phyloP scores from a whole-genome alignment of 345 rosid genomes.

The Bruguiera gymnorhiza region DNA sequence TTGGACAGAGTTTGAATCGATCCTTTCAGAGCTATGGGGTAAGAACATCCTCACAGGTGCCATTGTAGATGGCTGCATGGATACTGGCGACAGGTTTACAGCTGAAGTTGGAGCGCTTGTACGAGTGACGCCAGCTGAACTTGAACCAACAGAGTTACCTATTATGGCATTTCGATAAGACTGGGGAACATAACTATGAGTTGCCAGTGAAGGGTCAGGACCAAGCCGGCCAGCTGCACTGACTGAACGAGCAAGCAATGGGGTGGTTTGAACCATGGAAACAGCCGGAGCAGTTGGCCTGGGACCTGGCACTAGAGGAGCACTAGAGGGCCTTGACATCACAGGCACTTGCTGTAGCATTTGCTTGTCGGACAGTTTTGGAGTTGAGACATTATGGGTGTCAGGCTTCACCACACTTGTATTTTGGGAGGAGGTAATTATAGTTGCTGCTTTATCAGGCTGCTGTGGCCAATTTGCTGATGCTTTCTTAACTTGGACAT shows the following conservation, averaged over 20 bases:
- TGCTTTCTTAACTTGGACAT: constrained; percentile 37
- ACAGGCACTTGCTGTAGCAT: constrained; percentile 38
- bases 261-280: constrained; percentile 54
- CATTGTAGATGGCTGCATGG: constrained; percentile 41
- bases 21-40: constrained; percentile 42
- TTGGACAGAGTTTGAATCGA: constrained; percentile 41
- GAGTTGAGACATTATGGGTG: constrained; percentile 37
- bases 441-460: constrained; percentile 39
- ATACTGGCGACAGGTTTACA: constrained; percentile 42
- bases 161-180: constrained; percentile 80
- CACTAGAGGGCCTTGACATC: constrained; percentile 87
- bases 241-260: constrained; percentile 68
- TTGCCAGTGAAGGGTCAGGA: constrained; percentile 52
- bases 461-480: constrained; percentile 39
- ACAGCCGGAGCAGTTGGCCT: constrained; percentile 49
- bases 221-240: constrained; percentile 84
- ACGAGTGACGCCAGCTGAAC: constrained; percentile 48
- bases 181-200: constrained; percentile 57
- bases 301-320: constrained; percentile 65
- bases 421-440: constrained; percentile 29
- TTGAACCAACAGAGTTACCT: constrained; percentile 56
- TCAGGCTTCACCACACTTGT: constrained; percentile 39
- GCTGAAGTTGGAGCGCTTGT: constrained; percentile 46
- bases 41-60: constrained; percentile 45
- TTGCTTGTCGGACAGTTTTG: constrained; percentile 45